Evolutionary conservation across 139 green algal species (phyloP), one percentile per base, ranked within the genome.

Genomic region (Raphidocelis subcapitata): DNA sequence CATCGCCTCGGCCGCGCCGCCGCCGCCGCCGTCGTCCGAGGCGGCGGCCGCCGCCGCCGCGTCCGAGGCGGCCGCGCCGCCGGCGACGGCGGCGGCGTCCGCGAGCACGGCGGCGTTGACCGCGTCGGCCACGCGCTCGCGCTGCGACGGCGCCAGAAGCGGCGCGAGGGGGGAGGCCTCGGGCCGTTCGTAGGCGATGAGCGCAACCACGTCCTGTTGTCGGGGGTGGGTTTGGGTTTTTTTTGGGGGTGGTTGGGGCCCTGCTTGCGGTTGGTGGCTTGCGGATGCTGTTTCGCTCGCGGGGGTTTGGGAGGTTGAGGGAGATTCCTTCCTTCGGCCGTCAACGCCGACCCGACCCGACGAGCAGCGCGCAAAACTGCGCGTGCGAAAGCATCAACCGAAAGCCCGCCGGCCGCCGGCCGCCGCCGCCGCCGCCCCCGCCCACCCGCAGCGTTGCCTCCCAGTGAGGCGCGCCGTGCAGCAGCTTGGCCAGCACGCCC

Each of bases 131-230:
- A 90, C 82, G 0, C 69, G 73, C 67, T 96, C 89, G 0, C 91
- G 83, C 75, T 91, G 87, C 21, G 29, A 37, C 2, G 61, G 56
- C 14, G 72, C 32, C 73, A 96, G 67, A 32, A 96, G 80, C 68
- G 86, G 66, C 0, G 70, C 69, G 62, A 96, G 62, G 0, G 85
- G 79, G 0, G 87, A 91, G 49, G 78, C 68, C 61, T 83, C 72
- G 3, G 91, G 88, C 3, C 86, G 46, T 65, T 88, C 76, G 75
- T 97, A 97, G 0, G 92, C 92, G 5, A 95, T 70, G 15, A 97
- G 72, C 0, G 92, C 89, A 0, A 96, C 79, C 20, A 91, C 82
- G 23, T 93, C 88, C 32, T 81, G 81, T 73, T 89, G 78, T 16
- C 12, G 54, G 24, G 54, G 24, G 24, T 20, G 5, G 54, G 24